phyloP scores from a whole-genome alignment of 1,284 basidiomycete genomes.

The Inonotus hispidus region DNA sequence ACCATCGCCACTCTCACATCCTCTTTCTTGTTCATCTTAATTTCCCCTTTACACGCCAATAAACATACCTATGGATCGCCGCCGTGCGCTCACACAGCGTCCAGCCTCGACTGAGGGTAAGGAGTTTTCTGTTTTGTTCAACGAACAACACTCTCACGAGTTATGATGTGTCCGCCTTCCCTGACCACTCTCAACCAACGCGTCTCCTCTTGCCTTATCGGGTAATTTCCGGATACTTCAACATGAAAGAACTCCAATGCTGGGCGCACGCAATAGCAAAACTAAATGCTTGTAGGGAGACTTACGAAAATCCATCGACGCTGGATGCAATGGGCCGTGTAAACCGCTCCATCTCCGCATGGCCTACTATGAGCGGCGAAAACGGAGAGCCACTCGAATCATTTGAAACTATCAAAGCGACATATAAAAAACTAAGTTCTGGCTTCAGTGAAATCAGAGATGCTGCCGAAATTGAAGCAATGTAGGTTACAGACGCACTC shows the following conservation, averaged over 20 bases:
- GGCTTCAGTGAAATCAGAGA: slow-evolving; percentile 58
- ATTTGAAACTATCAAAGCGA: slow-evolving; percentile 54
- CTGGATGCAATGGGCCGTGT: slow-evolving; percentile 61
- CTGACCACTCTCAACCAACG: slow-evolving; percentile 6
- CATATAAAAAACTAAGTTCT: slow-evolving; percentile 54
- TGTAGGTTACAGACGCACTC: slow-evolving; percentile 37
- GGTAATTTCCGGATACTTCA: slow-evolving; percentile 10
- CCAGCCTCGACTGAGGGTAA: slow-evolving; percentile 57
- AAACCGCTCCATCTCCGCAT: slow-evolving; percentile 62
- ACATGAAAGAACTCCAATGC: slow-evolving; percentile 36
- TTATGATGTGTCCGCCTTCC: slow-evolving; percentile 1
- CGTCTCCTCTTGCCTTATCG: slow-evolving; percentile 6
- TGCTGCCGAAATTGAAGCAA: slow-evolving; percentile 54
- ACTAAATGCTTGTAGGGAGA: slow-evolving; percentile 46
- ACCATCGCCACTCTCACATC: neutral
- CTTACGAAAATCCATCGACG: slow-evolving; percentile 45
- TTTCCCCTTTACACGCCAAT: neutral
- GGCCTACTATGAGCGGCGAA: slow-evolving; percentile 49
- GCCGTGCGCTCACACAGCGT: slow-evolving; percentile 45
- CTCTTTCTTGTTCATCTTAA: neutral
- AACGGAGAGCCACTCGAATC: slow-evolving; percentile 63
- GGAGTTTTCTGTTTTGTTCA: slow-evolving; percentile 15
- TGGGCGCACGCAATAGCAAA: slow-evolving; percentile 63
- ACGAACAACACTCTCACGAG: neutral
- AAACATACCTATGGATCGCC: slow-evolving; percentile 42